A percentile compares a stretch with the other conserved stretches of the same genome.
Conservation (phyloP, 805 yeast species). For the Saturnispora sekii region DNA sequence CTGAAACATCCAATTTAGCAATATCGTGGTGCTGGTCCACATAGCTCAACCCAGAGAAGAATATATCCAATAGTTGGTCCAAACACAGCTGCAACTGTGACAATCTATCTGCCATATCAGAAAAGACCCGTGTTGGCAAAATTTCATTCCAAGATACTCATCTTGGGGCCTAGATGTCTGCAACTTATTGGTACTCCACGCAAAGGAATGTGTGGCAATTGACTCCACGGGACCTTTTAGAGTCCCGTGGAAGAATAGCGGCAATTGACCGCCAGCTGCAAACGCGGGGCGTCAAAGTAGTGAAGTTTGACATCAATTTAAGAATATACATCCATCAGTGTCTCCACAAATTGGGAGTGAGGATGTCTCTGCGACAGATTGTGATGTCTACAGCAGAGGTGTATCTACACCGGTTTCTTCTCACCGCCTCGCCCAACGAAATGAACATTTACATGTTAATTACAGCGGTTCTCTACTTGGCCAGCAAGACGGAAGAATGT, state of each 20-base stretch:
- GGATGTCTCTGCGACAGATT: constrained; percentile 69
- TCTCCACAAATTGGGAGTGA: constrained; percentile 66
- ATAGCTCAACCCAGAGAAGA: constrained; percentile 67
- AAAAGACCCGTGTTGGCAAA: no score
- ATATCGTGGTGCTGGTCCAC: constrained; percentile 70
- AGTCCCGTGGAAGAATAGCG: constrained; percentile 14
- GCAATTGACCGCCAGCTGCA: constrained; percentile 16
- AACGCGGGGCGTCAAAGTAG: neutral
- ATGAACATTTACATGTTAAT: constrained; percentile 72
- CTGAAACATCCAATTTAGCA: constrained; percentile 36
- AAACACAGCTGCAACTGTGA: constrained; percentile 85
- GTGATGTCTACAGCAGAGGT: constrained; percentile 86
- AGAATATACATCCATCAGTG: constrained; percentile 72
- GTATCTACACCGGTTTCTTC: constrained; percentile 68
- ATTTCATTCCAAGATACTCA: no score
- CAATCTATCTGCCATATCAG: constrained; percentile 69
- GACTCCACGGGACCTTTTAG: constrained; percentile 46
- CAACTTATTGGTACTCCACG: constrained; percentile 80
- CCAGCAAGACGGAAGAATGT: constrained; percentile 90
- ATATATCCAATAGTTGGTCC: constrained; percentile 74
- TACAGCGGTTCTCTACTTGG: constrained; percentile 78
- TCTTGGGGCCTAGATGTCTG: constrained; percentile 42
- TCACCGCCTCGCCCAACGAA: constrained; percentile 66
- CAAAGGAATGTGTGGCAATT: constrained; percentile 79
- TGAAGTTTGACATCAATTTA: constrained; percentile 46